phyloP scores from a whole-genome alignment of 1,284 basidiomycete species.

The Austroboletus rostrupii region DNA sequence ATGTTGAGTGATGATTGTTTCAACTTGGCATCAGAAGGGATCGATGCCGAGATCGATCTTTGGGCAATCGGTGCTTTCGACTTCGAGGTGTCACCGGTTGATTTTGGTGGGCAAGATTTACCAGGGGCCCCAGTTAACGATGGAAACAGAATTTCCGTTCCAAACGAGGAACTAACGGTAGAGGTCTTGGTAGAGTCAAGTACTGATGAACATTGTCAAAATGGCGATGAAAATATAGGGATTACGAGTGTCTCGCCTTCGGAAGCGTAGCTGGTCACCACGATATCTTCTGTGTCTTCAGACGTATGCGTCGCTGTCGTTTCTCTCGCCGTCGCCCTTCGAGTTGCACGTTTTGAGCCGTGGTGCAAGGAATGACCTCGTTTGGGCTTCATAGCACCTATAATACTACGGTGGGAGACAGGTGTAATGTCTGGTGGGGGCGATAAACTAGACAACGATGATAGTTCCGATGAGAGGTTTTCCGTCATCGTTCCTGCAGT shows the following conservation, averaged over 20 bases:
- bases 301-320: slow-evolving; percentile 3
- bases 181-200: neutral
- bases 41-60: slow-evolving; percentile 13
- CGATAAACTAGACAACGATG: neutral
- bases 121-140: neutral
- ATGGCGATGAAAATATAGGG: neutral
- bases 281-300: neutral
- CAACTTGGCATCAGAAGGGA: slow-evolving; percentile 17
- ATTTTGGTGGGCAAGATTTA: slow-evolving; percentile 7
- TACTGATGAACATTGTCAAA: slow-evolving; percentile 6
- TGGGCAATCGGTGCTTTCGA: slow-evolving; percentile 1
- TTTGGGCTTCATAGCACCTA: slow-evolving; percentile 16
- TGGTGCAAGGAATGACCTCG: slow-evolving; percentile 7
- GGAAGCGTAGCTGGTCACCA: neutral
- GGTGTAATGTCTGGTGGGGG: neutral
- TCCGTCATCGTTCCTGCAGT: neutral
- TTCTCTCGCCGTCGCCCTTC: slow-evolving; percentile 28
- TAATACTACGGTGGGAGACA: neutral
- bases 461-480: neutral
- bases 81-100: slow-evolving; percentile 2
- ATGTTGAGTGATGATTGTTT: slow-evolving; percentile 25
- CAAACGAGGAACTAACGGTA: neutral
- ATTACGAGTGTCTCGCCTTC: slow-evolving; percentile 5
- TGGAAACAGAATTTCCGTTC: neutral
- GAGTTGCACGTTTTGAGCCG: slow-evolving; percentile 22